These are phyloP conservation scores for Hibiscus tridactylites DNA, from an alignment of 345 rosid genomes.

Conservation along the genomic window DNA sequence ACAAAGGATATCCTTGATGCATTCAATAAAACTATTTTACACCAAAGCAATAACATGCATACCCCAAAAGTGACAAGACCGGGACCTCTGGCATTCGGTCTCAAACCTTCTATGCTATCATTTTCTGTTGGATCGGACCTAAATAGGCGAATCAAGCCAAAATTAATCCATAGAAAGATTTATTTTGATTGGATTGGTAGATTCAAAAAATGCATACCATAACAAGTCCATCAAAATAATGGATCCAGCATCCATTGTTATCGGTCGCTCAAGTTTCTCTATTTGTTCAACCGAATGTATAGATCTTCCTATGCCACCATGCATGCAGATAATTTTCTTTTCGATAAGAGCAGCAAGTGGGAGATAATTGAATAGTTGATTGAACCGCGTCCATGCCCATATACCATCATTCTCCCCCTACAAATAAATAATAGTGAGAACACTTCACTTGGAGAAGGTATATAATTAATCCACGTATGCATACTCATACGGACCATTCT, in stretches of 20 bases:
- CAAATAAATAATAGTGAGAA: conserved; percentile 9
- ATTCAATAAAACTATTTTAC: background rate
- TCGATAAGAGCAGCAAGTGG: conserved; percentile 97
- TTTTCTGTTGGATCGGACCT: conserved; percentile 99
- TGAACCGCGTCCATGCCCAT: conserved; percentile 98
- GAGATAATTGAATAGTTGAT: conserved; percentile 83
- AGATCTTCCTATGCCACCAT: conserved; percentile 97
- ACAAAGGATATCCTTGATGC: background rate
- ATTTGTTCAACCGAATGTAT: conserved; percentile 86
- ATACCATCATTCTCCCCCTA: conserved; percentile 96
- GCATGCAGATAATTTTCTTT: conserved; percentile 98
- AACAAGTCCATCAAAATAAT: conserved; percentile 81
- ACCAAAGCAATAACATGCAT: conserved; percentile 16
- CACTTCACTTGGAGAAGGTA: background rate
- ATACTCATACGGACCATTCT: conserved; percentile 63
- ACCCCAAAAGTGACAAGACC: conserved; percentile 99
- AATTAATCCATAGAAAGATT: background rate
- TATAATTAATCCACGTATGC: background rate
- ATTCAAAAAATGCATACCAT: conserved; percentile 41
- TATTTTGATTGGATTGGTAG: background rate
- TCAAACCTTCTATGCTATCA: conserved; percentile 90
- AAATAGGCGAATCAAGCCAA: conserved; percentile 11
- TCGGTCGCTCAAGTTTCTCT: conserved; percentile 88
- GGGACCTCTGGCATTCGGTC: conserved; percentile 99
- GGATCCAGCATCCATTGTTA: conserved; percentile 95